Percentiles rank a stretch among this genome's conserved stretches.
Conservation (phyloP, 2,329 filamentous ascomycete genomes). For the Penicillium sumatraense region DNA sequence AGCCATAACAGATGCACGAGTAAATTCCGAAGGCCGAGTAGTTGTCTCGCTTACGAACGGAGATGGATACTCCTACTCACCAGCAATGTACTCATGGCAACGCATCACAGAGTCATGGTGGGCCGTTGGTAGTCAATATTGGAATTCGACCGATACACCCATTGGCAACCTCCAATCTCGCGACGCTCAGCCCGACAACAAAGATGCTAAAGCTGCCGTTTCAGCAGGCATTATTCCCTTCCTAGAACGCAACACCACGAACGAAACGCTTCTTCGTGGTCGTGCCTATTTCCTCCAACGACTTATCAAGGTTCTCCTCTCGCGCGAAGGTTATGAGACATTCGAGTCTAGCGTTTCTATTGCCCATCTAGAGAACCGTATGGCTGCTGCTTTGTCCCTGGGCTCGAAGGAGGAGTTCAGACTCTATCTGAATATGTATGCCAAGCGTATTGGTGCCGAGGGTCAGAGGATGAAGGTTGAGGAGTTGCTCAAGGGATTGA, state of each 20-base stretch:
- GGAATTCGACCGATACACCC: slow-evolving; percentile 95
- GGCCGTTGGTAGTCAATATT: slow-evolving; percentile 97
- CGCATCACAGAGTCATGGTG: slow-evolving; percentile 97
- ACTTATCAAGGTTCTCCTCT: slow-evolving; percentile 85
- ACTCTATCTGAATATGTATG: slow-evolving; percentile 96
- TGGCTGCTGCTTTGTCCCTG: slow-evolving; percentile 84
- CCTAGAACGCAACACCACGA: slow-evolving; percentile 92
- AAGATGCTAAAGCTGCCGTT: slow-evolving; percentile 60
- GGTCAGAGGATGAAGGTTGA: slow-evolving; percentile 87
- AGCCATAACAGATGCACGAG: slow-evolving; percentile 84
- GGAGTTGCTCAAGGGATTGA: slow-evolving; percentile 80
- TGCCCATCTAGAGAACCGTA: slow-evolving; percentile 91
- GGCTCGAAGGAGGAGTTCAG: slow-evolving; percentile 91
- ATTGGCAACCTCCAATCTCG: slow-evolving; percentile 78
- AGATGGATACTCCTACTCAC: slow-evolving; percentile 89
- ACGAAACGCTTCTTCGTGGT: slow-evolving; percentile 87
- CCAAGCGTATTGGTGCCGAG: slow-evolving; percentile 90
- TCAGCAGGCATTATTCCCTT: slow-evolving; percentile 93
- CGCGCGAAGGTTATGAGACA: slow-evolving; percentile 86
- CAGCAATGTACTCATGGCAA: slow-evolving; percentile 88
- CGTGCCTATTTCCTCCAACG: slow-evolving; percentile 89
- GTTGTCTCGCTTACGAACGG: slow-evolving; percentile 93
- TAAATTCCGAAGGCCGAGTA: slow-evolving; percentile 85
- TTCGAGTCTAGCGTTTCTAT: slow-evolving; percentile 92
- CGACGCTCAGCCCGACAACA: slow-evolving; percentile 62